Percentiles rank a stretch among this genome's conserved stretches.
Conservation (phyloP, 495 filamentous ascomycete genomes). For the Neurospora sp. region DNA sequence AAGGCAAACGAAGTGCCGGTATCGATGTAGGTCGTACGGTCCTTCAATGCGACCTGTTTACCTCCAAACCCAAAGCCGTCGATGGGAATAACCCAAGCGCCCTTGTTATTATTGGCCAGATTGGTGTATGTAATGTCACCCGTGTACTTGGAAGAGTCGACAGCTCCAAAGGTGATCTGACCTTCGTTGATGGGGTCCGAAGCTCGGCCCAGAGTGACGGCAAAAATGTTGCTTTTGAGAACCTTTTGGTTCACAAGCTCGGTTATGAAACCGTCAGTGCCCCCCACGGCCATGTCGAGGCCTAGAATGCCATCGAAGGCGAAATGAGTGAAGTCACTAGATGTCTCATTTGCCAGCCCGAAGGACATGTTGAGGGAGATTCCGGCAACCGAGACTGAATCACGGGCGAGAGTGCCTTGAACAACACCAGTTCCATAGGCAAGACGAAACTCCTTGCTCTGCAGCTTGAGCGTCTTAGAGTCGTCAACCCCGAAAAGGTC, state of each 20-base stretch:
- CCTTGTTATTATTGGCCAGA: constrained; percentile 17
- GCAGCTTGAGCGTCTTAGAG: constrained; percentile 45
- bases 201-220: constrained; percentile 53
- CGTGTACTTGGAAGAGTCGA: constrained; percentile 53
- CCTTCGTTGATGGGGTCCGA: constrained; percentile 58
- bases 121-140: constrained; percentile 58
- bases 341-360: constrained; percentile 56
- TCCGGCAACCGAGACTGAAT: constrained; percentile 55
- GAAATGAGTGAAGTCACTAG: constrained; percentile 59
- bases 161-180: constrained; percentile 63
- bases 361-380: constrained; percentile 52
- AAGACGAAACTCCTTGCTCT: constrained; percentile 44
- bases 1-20: constrained; percentile 72
- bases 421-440: constrained; percentile 65
- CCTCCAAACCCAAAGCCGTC: constrained; percentile 52
- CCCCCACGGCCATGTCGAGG: constrained; percentile 45
- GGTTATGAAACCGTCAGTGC: constrained; percentile 53
- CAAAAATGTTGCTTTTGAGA: constrained; percentile 55
- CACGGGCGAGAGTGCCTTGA: constrained; percentile 49
- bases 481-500: constrained; percentile 51
- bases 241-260: constrained; percentile 44
- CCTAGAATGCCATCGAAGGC: constrained; percentile 84
- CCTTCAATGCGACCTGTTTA: constrained; percentile 36
- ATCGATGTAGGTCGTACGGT: constrained; percentile 60
- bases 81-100: constrained; percentile 59